Evolutionary conservation across 192 early-diverging fungal species (phyloP).

Genomic region (Linnemannia hyalina): DNA sequence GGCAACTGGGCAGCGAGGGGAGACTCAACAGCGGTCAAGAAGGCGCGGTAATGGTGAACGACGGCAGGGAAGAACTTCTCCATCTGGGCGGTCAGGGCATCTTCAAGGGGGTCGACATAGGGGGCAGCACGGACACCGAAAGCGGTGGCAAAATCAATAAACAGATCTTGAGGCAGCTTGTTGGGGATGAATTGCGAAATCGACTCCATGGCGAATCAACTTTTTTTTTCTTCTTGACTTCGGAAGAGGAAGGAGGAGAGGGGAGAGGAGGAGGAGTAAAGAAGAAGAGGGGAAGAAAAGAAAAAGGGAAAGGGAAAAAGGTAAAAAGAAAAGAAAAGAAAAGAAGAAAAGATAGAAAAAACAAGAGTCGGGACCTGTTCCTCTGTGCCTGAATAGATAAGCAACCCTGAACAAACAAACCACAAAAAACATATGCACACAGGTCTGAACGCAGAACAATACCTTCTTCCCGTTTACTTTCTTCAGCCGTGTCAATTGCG

Average conservation of each 20-base stretch:
- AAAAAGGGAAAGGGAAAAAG: background rate
- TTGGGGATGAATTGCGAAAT: conserved; percentile 24
- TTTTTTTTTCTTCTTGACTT: background rate
- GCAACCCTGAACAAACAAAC: too few relatives aligned
- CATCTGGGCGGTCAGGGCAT: conserved; percentile 26
- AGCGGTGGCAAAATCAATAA: conserved; percentile 46
- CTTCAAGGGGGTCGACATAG: conserved; percentile 52
- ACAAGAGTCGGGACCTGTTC: background rate
- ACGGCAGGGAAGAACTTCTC: conserved; percentile 43
- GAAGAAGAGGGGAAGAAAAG: conserved; percentile 3
- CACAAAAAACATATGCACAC: too few relatives aligned
- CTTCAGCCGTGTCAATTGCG: too few relatives aligned
- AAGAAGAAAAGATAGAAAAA: background rate
- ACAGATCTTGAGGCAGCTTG: conserved; percentile 50
- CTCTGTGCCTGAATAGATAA: too few relatives aligned
- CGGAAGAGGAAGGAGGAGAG: conserved; percentile 1
- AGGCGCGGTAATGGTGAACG: conserved; percentile 32
- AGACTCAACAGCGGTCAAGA: conserved; percentile 45
- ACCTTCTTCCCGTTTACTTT: too few relatives aligned
- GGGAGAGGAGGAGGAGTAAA: conserved; percentile 3
- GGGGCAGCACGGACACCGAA: conserved; percentile 47
- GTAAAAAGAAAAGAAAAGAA: background rate
- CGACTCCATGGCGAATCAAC: conserved; percentile 42
- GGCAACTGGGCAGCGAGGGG: conserved; percentile 61
- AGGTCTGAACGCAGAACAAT: too few relatives aligned